Conservation (phyloP, 2,329 filamentous ascomycete species). For the Botrytis aclada region DNA sequence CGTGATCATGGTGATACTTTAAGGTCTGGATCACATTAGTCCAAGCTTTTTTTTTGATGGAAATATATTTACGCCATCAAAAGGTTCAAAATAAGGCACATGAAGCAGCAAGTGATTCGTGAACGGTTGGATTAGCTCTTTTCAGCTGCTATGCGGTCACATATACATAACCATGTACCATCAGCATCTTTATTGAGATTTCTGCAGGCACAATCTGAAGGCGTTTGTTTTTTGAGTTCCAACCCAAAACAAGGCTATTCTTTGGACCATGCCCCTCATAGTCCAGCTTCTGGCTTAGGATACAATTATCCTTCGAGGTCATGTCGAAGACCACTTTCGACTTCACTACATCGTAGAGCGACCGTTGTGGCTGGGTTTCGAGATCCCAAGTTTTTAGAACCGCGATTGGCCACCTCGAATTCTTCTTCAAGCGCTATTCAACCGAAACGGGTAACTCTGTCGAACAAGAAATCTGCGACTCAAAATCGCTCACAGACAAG, state of each 20-base stretch:
- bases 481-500: constrained; percentile 22
- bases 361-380: constrained; percentile 30
- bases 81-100: constrained; percentile 4
- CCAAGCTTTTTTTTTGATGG: constrained; percentile 22
- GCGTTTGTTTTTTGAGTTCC: constrained; percentile 49
- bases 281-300: constrained; percentile 16
- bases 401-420: constrained; percentile 22
- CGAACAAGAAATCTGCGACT: constrained; percentile 16
- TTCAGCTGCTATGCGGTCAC: constrained; percentile 37
- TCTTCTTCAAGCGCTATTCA: constrained; percentile 5
- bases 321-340: constrained; percentile 26
- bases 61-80: constrained; percentile 17
- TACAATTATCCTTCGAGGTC: constrained; percentile 19
- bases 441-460: constrained; percentile 10
- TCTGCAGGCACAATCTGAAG: constrained; percentile 67
- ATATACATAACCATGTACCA: constrained; percentile 41
- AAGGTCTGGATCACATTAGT: constrained; percentile 14
- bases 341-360: constrained; percentile 23
- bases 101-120: constrained; percentile 18
- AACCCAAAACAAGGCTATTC: constrained; percentile 37
- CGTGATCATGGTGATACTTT: neutral
- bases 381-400: constrained; percentile 33
- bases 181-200: constrained; percentile 65
- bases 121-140: constrained; percentile 19
- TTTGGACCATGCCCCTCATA: constrained; percentile 30